phyloP scores from a whole-genome alignment of 441 rosid species.

The Pelargonium australe region DNA sequence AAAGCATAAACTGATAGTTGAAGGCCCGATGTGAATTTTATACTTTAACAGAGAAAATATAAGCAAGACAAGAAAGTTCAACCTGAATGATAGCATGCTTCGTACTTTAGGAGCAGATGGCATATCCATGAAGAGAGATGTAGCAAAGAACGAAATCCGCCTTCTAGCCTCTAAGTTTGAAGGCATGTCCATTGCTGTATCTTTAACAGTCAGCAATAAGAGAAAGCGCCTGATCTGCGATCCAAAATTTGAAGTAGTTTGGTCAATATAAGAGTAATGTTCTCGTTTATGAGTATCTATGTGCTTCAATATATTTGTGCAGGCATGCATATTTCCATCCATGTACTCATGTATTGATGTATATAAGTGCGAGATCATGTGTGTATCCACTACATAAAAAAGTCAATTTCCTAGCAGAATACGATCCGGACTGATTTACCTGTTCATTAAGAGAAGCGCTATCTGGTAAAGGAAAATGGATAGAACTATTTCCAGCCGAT shows the following conservation, averaged over 20 bases:
- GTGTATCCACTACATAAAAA: background rate
- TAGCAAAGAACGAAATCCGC: conserved; percentile 90
- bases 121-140: conserved; percentile 94
- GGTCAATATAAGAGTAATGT: conserved; percentile 13
- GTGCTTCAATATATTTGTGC: background rate
- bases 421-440: conserved; percentile 26
- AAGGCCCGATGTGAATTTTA: too few relatives aligned
- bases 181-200: conserved; percentile 89
- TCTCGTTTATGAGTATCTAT: background rate
- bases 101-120: conserved; percentile 82
- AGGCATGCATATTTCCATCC: background rate
- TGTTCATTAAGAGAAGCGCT: conserved; percentile 50
- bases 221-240: conserved; percentile 76
- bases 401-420: background rate
- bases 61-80: conserved; percentile 22
- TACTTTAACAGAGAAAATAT: conserved; percentile 9
- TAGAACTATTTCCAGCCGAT: conserved; percentile 36
- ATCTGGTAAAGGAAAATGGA: conserved; percentile 84
- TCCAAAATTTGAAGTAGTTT: conserved; percentile 24
- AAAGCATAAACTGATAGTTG: too few relatives aligned
- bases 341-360: background rate
- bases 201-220: conserved; percentile 71
- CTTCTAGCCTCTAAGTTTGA: conserved; percentile 80
- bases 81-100: conserved; percentile 97
- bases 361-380: conserved; percentile 1